These are phyloP conservation scores for Cryphonectria nitschkei DNA, from an alignment of 2,329 filamentous ascomycete species.

Conservation along the genomic window DNA sequence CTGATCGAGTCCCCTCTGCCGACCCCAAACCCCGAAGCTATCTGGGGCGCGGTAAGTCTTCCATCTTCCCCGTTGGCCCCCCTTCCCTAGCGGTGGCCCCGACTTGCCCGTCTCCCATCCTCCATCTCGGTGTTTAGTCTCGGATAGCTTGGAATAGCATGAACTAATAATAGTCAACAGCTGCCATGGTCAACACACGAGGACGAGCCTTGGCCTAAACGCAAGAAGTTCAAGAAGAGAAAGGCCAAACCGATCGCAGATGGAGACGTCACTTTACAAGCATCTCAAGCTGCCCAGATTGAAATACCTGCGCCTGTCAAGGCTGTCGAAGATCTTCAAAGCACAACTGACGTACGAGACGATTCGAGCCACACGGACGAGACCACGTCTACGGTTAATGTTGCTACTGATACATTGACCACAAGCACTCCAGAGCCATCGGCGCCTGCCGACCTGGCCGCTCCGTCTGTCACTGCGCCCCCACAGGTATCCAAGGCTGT, in stretches of 20 bases:
- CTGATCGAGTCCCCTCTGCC: constrained; percentile 6
- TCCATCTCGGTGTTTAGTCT: neutral
- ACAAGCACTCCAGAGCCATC: constrained; percentile 23
- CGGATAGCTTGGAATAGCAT: neutral
- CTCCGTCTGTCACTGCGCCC: constrained; percentile 31
- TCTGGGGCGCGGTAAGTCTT: constrained; percentile 1
- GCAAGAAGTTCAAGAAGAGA: constrained; percentile 26
- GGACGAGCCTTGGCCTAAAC: constrained; percentile 23
- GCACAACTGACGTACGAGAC: constrained; percentile 13
- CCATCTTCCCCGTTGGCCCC: no score
- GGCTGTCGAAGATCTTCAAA: neutral
- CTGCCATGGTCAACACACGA: constrained; percentile 27
- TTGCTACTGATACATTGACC: constrained; percentile 17
- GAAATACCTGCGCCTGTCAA: neutral
- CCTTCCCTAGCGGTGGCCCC: neutral
- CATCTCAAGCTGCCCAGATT: constrained; percentile 3
- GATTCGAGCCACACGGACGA: constrained; percentile 18
- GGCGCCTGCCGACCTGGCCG: constrained; percentile 1
- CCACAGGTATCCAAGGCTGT: constrained; percentile 37
- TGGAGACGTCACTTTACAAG: constrained; percentile 16
- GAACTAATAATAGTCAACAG: constrained; percentile 25
- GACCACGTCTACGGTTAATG: constrained; percentile 17
- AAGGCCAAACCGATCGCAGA: constrained; percentile 17
- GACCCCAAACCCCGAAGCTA: constrained; percentile 26
- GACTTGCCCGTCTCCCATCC: neutral